phyloP scores from a whole-genome alignment of 2,329 filamentous ascomycete genomes.

The Huntiella savannae region DNA sequence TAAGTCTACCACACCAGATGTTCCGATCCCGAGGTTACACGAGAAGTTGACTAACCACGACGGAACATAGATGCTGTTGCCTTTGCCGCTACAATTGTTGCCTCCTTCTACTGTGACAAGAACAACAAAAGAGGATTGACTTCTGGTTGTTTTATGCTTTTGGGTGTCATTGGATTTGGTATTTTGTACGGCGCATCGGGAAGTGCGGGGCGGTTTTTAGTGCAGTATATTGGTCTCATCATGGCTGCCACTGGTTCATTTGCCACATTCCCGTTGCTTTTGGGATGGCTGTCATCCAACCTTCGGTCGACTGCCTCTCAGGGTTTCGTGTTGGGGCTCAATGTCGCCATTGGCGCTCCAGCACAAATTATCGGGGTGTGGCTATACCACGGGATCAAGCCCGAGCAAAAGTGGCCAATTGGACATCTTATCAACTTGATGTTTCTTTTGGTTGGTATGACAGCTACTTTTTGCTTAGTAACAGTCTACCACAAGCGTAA shows the following conservation, averaged over 20 bases:
- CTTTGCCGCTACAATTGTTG: constrained; percentile 16
- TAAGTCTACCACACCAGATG: constrained; percentile 14
- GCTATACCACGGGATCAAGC: constrained; percentile 42
- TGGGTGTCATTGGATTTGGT: constrained; percentile 33
- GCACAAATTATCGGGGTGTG: constrained; percentile 44
- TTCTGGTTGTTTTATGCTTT: constrained; percentile 23
- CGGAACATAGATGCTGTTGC: not conserved
- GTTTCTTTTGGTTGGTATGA: constrained; percentile 34
- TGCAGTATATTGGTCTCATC: constrained; percentile 37
- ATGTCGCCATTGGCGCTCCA: constrained; percentile 46
- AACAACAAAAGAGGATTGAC: constrained; percentile 34
- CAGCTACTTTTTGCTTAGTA: not conserved
- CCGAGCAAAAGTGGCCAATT: constrained; percentile 34
- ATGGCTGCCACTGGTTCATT: constrained; percentile 48
- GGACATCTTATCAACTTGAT: constrained; percentile 47
- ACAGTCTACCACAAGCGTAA: not conserved
- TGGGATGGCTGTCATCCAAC: constrained; percentile 54
- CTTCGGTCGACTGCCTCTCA: constrained; percentile 44
- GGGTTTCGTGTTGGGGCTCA: constrained; percentile 51
- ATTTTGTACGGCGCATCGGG: constrained; percentile 44
- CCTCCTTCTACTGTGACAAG: constrained; percentile 42
- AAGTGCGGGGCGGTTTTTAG: constrained; percentile 23
- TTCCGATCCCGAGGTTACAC: not conserved
- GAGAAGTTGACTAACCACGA: not conserved
- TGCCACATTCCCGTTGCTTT: constrained; percentile 47